Conservation (phyloP, 495 filamentous ascomycete species). For the Aspergillus conjunctus region DNA sequence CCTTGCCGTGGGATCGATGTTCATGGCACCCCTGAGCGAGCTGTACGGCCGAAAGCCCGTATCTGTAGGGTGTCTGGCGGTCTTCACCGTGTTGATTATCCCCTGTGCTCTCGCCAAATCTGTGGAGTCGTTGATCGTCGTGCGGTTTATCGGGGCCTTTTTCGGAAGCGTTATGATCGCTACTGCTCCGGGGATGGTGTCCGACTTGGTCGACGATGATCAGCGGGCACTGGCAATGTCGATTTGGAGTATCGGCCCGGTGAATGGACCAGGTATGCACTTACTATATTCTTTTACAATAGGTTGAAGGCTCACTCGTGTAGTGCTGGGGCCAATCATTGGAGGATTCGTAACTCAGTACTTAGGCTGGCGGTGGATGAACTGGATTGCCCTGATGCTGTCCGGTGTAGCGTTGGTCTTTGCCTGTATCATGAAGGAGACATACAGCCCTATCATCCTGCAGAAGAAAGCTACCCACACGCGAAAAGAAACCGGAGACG, state of each 20-base stretch:
- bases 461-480: slow-evolving; percentile 64
- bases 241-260: slow-evolving; percentile 73
- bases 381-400: slow-evolving; percentile 78
- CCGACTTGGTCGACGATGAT: slow-evolving; percentile 76
- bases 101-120: slow-evolving; percentile 70
- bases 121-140: slow-evolving; percentile 62
- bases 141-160: slow-evolving; percentile 74
- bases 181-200: slow-evolving; percentile 80
- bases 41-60: slow-evolving; percentile 73
- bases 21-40: slow-evolving; percentile 76
- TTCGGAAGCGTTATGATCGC: slow-evolving; percentile 78
- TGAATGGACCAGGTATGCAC: slow-evolving; percentile 71
- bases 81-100: slow-evolving; percentile 68
- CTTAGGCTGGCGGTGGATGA: slow-evolving; percentile 86
- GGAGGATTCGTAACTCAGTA: slow-evolving; percentile 72
- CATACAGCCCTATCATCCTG: slow-evolving; percentile 75
- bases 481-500: slow-evolving; percentile 74
- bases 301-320: background rate
- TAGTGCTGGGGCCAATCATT: slow-evolving; percentile 58
- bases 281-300: background rate
- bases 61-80: slow-evolving; percentile 60
- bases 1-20: slow-evolving; percentile 67
- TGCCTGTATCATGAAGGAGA: slow-evolving; percentile 62
- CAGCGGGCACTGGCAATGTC: slow-evolving; percentile 73
- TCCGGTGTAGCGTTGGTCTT: slow-evolving; percentile 56